Percentiles rank a stretch among this genome's conserved stretches.
These are phyloP conservation scores for Cladophialophora exuberans DNA, from an alignment of 2,329 filamentous ascomycete genomes.

Conservation along the genomic window DNA sequence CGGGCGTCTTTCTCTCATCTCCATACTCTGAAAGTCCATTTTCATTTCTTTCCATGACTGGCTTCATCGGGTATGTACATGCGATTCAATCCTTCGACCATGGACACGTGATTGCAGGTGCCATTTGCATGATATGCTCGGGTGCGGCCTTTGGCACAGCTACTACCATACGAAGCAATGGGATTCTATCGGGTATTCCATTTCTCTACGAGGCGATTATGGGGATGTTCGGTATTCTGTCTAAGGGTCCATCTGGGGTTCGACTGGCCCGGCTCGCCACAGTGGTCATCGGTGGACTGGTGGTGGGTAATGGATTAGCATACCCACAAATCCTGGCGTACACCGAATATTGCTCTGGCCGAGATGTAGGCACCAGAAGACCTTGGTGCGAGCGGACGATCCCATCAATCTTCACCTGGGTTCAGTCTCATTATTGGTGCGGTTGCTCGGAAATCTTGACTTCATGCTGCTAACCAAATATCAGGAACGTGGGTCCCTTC, in stretches of 20 bases:
- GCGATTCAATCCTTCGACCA: conserved; percentile 37
- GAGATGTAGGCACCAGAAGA: conserved; percentile 43
- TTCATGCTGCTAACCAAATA: conserved; percentile 22
- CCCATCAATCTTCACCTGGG: conserved; percentile 89
- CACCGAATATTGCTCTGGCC: conserved; percentile 64
- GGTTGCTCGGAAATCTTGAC: conserved; percentile 36
- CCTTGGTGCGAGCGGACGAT: conserved; percentile 75
- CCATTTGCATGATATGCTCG: conserved; percentile 59
- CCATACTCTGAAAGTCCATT: conserved; percentile 83
- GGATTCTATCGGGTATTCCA: conserved; percentile 76
- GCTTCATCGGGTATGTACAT: conserved; percentile 69
- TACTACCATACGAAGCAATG: conserved; percentile 80
- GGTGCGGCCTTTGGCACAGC: conserved; percentile 73
- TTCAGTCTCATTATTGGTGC: conserved; percentile 89
- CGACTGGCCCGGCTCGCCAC: conserved; percentile 59
- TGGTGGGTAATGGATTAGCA: conserved; percentile 68
- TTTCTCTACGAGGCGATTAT: conserved; percentile 66
- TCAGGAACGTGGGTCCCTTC: conserved; percentile 84
- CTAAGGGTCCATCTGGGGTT: conserved; percentile 40
- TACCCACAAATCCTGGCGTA: conserved; percentile 79
- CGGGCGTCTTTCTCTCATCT: conserved; percentile 84
- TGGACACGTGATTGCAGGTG: conserved; percentile 67
- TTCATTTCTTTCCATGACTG: conserved; percentile 74
- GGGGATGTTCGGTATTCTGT: conserved; percentile 47
- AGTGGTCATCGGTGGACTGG: conserved; percentile 67